These are phyloP conservation scores for Talaromyces sp. DNA, from an alignment of 2,329 filamentous ascomycete species.

Conservation along the genomic window DNA sequence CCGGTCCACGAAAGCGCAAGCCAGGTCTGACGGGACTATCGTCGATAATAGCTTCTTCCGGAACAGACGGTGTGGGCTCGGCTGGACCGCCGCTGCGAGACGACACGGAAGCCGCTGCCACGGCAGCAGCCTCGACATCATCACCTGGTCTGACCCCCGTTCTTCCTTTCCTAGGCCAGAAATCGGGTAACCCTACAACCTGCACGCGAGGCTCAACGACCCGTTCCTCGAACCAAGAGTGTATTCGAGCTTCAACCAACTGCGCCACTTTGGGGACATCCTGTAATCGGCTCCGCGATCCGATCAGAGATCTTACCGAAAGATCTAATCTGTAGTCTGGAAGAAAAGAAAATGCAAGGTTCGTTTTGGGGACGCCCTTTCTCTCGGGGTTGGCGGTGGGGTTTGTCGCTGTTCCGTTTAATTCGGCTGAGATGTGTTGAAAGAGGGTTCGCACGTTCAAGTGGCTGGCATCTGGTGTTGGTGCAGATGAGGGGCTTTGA, in stretches of 20 bases:
- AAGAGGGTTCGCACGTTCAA: constrained; percentile 13
- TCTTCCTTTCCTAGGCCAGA: constrained; percentile 60
- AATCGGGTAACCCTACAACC: constrained; percentile 60
- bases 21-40: constrained; percentile 32
- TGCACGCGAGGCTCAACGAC: constrained; percentile 66
- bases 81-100: constrained; percentile 33
- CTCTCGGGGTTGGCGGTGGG: constrained; percentile 45
- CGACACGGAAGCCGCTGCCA: constrained; percentile 27
- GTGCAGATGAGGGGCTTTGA: constrained; percentile 36
- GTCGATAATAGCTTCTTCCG: constrained; percentile 20
- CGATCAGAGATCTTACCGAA: constrained; percentile 63
- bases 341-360: constrained; percentile 86
- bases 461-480: constrained; percentile 24
- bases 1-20: constrained; percentile 34
- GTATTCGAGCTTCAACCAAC: constrained; percentile 62
- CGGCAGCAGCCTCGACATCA: constrained; percentile 36
- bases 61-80: constrained; percentile 23
- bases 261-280: constrained; percentile 68
- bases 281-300: constrained; percentile 61
- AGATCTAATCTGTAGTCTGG: constrained; percentile 65
- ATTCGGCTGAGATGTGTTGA: constrained; percentile 16
- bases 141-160: constrained; percentile 46
- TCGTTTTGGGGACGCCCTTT: constrained; percentile 67
- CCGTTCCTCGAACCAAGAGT: constrained; percentile 67
- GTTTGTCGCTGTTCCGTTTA: constrained; percentile 22